Evolutionary conservation across 1,139 yeast species (phyloP).

Genomic region (Taphrina deformans): DNA sequence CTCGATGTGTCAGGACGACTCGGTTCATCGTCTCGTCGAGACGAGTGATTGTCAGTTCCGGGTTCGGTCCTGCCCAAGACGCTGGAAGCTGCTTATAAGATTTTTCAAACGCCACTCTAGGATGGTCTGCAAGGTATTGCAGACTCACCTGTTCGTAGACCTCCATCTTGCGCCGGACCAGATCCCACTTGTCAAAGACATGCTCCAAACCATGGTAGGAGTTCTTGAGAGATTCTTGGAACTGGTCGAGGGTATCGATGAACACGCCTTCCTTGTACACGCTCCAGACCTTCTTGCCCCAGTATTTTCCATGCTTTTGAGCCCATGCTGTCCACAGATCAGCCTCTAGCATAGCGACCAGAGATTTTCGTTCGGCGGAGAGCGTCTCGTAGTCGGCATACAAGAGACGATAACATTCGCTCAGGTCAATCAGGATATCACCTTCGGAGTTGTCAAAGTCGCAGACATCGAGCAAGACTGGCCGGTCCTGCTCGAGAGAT

Average conservation of each 20-base stretch:
- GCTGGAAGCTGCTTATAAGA: not conserved
- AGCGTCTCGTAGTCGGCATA: not conserved
- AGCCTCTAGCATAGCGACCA: not conserved
- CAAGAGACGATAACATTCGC: not conserved
- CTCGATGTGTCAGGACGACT: not conserved
- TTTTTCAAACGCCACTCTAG: not conserved
- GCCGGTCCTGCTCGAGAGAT: not conserved
- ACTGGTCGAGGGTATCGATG: not conserved
- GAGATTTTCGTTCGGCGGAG: not conserved
- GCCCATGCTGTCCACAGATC: conserved; percentile 10
- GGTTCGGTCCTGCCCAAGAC: not conserved
- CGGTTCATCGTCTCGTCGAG: not conserved
- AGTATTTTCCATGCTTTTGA: not conserved
- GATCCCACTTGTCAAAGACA: conserved; percentile 4
- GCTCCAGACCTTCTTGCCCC: not conserved
- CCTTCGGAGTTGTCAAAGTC: not conserved
- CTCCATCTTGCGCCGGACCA: not conserved
- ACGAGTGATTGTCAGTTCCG: not conserved
- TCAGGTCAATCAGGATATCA: not conserved
- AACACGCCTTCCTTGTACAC: not conserved
- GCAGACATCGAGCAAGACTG: not conserved
- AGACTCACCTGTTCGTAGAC: not conserved
- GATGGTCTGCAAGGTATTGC: not conserved
- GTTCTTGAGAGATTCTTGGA: not conserved
- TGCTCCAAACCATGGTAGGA: not conserved